Base-by-base conservation (phyloP, 1,284 basidiomycete species). In the Inonotus obliquus region DNA sequence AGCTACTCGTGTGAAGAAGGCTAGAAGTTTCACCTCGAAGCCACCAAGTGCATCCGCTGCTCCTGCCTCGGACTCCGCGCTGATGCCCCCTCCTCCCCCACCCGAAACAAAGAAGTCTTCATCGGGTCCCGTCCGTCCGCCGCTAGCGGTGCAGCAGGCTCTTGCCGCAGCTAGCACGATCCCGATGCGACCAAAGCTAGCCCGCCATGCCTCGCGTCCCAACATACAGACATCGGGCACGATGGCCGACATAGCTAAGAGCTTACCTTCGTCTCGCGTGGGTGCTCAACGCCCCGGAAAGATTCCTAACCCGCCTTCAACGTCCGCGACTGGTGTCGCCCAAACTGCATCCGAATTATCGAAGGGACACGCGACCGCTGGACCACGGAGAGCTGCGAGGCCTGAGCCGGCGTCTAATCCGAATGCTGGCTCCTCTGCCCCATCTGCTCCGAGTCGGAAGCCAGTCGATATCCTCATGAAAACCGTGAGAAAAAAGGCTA, bases 11-110 rank as follows among this genome's bases (percentile, higher is more conserved):
- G 41, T 37, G 1, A 25, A 57, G 6, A 49, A 48, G 21, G 11
- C n/a, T 47, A 29, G 14, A n/a, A n/a, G n/a, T n/a, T n/a, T 17
- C 7, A n/a, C 4, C n/a, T 9, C 19, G 6, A 38, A 38, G 9
- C 52, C 53, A 51, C 45, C 57, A 67, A 65, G 54, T 29, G 60
- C 57, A n/a, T 51, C 58, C 19, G 44, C 60, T 32, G 54, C 60
- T 19, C 48, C 62, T 35, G 37, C 39, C 25, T 17, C 48, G 7
- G 39, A 61, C 9, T 35, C 14, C 7, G 44, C 27, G n/a, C 29
- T n/a, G 17, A 54, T 54, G 44, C 47, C 47, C 11, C 48, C 54
- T 10, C 60, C 55, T n/a, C 56, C 48, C 19, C 23, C 53, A 1
- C n/a, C 61, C 52, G 13, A 10, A 44, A 17, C 13, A 17, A 44